Evolutionary conservation across 768 basidiomycete species (phyloP), one percentile per base, ranked within the genome.

Genomic region (Leccinellum rugosiceps): DNA sequence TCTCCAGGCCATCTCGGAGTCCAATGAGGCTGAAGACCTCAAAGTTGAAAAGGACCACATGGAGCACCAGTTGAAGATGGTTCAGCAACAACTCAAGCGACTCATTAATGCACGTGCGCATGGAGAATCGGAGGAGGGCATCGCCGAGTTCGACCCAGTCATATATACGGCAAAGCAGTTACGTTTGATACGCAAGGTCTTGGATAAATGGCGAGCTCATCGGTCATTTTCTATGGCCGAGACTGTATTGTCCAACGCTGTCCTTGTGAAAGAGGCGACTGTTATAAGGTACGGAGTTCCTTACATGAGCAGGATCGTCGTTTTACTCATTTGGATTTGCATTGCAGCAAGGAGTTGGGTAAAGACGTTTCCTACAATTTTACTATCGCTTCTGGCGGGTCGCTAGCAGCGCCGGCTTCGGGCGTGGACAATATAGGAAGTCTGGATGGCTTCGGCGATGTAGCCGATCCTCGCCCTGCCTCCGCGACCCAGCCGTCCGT

Each of bases 341-440:
- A 26, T 47, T 57, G 41, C 68, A 94, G 94, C 75, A 90, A 87
- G 68, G 92, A 95, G 72, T 83, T 97, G 44, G 79, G 83, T 31
- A 94, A 96, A 72, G 82, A 87, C 41, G 92, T 96, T 45, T 81
- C 84, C 23, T 99, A 94, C 72, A 97, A 99, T 73, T 96, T 97
- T 68, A 88, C 88, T 6, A 83, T 98, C 51, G 83, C 91, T n/a
- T 87, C 93, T 31, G 91, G 88, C 23, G 87, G 88, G 14, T 81
- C 87, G 13, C 76, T 93, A 19, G 87, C 87, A 21, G 83, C 86
- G 3, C 93, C 95, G 10, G 78, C 78, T 15, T 96, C 95, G 17
- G 86, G 90, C 2, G 81, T 92, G 47, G 93, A 94, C 69, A 87
- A 86, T 26, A 88, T 94, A 61, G 88, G 88, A 30, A 92, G 92